phyloP scores from a whole-genome alignment of 495 filamentous ascomycete species.

The Podospora didyma region DNA sequence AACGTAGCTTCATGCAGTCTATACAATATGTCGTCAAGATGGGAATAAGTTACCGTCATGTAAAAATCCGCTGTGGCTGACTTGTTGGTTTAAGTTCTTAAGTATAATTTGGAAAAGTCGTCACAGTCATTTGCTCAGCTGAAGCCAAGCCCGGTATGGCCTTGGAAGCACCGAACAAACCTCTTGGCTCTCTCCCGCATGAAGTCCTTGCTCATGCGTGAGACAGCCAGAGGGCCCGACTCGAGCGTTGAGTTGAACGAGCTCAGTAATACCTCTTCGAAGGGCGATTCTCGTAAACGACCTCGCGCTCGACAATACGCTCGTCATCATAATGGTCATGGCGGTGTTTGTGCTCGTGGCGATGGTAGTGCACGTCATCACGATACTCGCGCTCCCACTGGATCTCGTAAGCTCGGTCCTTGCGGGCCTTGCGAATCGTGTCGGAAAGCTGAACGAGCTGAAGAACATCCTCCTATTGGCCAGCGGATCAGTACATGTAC shows the following conservation, averaged over 20 bases:
- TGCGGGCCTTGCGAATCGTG: constrained; percentile 71
- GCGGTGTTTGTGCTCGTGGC: constrained; percentile 24
- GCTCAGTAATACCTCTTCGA: constrained; percentile 26
- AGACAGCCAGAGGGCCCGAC: neutral
- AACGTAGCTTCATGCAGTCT: no score
- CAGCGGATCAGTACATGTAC: constrained; percentile 18
- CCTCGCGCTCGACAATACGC: constrained; percentile 54
- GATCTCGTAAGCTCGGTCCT: constrained; percentile 73
- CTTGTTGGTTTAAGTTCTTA: no score
- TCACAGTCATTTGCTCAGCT: no score
- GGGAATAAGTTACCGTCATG: no score
- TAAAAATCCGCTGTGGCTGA: no score
- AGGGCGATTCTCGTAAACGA: constrained; percentile 47
- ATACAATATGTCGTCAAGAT: no score
- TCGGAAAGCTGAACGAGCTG: constrained; percentile 78
- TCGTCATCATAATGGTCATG: constrained; percentile 48
- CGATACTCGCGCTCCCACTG: constrained; percentile 63
- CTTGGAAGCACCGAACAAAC: neutral
- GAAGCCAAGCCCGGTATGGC: no score
- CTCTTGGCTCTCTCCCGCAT: neutral
- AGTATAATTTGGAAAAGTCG: no score
- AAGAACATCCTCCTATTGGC: constrained; percentile 77
- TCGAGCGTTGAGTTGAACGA: neutral
- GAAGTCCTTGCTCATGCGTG: neutral
- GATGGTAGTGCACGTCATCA: constrained; percentile 23